A percentile compares a stretch with the other conserved stretches of the same genome.
phyloP scores from a whole-genome alignment of 192 early-diverging fungal genomes.

The Coemansia asiatica region DNA sequence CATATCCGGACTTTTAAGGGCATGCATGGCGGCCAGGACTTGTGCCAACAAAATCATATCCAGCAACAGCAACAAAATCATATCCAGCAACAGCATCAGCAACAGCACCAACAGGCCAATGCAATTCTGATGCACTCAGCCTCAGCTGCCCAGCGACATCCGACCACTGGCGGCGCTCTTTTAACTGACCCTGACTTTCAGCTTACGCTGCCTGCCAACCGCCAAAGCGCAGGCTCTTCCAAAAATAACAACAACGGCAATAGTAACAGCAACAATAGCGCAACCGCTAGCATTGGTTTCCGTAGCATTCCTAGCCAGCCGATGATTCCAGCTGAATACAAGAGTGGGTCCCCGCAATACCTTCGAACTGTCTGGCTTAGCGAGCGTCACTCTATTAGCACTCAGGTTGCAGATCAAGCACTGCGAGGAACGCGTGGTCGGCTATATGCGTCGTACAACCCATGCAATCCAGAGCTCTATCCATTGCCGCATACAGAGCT shows the following conservation, averaged over 20 bases:
- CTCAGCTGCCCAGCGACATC: slow-evolving; percentile 2
- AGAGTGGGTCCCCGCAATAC: slow-evolving; percentile 31
- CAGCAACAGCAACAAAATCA: not conserved
- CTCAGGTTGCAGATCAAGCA: not conserved
- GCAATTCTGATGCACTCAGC: not conserved
- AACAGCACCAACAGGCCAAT: slow-evolving; percentile 8
- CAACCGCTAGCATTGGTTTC: not conserved
- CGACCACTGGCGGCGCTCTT: slow-evolving; percentile 4
- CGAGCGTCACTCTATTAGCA: slow-evolving; percentile 20
- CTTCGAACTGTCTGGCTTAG: slow-evolving; percentile 13
- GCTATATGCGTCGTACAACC: slow-evolving; percentile 57
- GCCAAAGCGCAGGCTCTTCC: not conserved
- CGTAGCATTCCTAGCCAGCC: slow-evolving; percentile 14
- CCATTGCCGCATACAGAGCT: slow-evolving; percentile 62
- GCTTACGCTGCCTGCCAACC: slow-evolving; percentile 25
- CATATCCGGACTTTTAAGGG: slow-evolving; percentile 41
- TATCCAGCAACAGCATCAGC: not conserved
- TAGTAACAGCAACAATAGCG: not conserved
- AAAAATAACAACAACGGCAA: too few species aligned
- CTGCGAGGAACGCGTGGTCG: slow-evolving; percentile 13
- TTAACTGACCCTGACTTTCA: slow-evolving; percentile 21
- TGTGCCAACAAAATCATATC: not conserved
- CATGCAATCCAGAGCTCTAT: slow-evolving; percentile 68
- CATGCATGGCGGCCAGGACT: slow-evolving; percentile 1
- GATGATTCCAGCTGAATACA: slow-evolving; percentile 11